phyloP scores from a whole-genome alignment of 2,329 filamentous ascomycete genomes.

The Botrytis paeoniae region DNA sequence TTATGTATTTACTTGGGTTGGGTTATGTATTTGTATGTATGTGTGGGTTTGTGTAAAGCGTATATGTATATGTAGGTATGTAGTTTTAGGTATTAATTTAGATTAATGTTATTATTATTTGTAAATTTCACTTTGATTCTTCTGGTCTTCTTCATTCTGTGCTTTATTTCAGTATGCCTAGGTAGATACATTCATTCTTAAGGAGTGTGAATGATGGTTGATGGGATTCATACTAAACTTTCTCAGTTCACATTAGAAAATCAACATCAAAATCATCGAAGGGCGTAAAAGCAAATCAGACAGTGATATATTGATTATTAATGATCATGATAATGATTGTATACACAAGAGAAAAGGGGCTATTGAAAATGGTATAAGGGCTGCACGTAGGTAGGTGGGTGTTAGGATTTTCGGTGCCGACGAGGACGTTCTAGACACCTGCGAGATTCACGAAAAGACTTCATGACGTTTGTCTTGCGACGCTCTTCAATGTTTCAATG shows the following conservation, averaged over 20 bases:
- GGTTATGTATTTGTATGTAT: slow-evolving; percentile 1
- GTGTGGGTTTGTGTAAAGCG: background rate
- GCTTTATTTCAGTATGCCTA: background rate
- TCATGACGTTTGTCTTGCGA: background rate
- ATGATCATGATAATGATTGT: background rate
- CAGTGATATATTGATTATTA: background rate
- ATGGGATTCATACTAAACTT: background rate
- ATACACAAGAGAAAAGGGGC: background rate
- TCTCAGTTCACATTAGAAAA: background rate
- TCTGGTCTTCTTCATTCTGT: background rate
- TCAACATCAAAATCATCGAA: background rate
- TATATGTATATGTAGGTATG: background rate
- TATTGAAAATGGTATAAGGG: background rate
- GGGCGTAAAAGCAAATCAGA: background rate
- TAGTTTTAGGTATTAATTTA: background rate
- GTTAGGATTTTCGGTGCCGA: background rate
- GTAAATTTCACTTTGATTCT: background rate
- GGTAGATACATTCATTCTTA: background rate
- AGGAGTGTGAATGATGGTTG: background rate
- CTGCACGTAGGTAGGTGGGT: background rate
- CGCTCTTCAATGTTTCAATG: background rate
- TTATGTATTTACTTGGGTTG: background rate
- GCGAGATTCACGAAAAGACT: background rate
- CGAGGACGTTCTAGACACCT: background rate
- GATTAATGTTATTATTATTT: background rate